Conservation (phyloP, 208 protist genomes). For the Entamoeba invadens region DNA sequence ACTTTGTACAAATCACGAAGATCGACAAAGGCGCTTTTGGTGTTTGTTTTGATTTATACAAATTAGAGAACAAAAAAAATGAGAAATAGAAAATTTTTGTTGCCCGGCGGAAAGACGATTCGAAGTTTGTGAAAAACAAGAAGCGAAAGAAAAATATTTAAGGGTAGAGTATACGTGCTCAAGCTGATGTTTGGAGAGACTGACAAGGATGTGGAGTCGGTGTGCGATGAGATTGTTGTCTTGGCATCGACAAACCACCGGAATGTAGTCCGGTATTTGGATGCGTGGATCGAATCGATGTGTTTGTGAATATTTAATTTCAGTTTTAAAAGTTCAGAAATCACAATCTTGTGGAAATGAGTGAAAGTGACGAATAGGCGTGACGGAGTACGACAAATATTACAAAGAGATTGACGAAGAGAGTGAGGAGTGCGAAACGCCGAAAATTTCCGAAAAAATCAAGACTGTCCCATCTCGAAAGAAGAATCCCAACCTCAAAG, state of each 20-base stretch:
- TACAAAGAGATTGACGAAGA: neutral
- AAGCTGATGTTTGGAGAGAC: neutral
- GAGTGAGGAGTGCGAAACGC: neutral
- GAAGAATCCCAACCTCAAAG: no score
- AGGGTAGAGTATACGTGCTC: neutral
- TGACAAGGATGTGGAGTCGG: neutral
- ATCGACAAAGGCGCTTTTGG: neutral
- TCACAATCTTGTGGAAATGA: no score
- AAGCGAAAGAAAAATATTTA: neutral
- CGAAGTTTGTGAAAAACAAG: neutral
- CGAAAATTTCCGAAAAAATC: no score
- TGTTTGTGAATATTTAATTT: no score
- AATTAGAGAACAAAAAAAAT: no score
- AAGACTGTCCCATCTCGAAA: no score
- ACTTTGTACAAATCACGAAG: neutral
- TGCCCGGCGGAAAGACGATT: neutral
- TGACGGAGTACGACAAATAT: neutral
- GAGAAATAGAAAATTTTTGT: neutral
- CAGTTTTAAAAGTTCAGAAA: no score
- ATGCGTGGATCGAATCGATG: neutral
- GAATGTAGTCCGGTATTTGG: neutral
- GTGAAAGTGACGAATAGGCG: no score
- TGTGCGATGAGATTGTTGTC: neutral
- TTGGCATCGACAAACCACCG: neutral
- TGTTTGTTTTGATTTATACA: neutral